Evolutionary conservation across 306 rosid genomes (phyloP).

Genomic region (Trifolium dubium): DNA sequence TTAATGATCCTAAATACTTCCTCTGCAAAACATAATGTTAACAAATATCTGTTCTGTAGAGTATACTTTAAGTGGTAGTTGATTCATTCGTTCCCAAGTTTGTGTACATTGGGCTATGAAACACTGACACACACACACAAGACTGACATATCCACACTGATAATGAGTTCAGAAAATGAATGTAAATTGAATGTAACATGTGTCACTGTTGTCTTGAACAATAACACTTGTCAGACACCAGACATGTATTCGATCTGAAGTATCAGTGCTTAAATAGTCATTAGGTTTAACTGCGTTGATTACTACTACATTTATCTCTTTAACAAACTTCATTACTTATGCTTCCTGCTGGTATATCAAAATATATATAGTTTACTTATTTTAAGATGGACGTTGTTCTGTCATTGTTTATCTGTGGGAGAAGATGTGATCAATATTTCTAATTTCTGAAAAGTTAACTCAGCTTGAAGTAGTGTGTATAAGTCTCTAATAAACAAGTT

Average conservation of each 20-base stretch:
- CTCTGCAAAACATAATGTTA: not conserved
- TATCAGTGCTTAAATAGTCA: no score
- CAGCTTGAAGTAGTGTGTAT: not conserved
- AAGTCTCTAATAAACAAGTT: not conserved
- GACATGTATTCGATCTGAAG: no score
- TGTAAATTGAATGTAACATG: no score
- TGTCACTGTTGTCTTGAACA: no score
- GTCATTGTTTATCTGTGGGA: no score
- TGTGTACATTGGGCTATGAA: not conserved
- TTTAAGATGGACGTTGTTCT: not conserved
- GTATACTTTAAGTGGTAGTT: not conserved
- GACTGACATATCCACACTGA: no score
- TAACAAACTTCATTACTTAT: not conserved
- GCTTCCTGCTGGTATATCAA: not conserved
- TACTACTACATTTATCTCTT: not conserved
- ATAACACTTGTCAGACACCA: no score
- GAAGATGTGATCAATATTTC: not conserved
- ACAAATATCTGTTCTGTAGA: not conserved
- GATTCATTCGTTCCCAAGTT: not conserved
- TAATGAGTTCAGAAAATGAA: no score
- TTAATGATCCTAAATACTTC: not conserved
- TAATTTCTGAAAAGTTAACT: not conserved
- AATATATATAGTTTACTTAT: not conserved
- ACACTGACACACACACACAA: no score
- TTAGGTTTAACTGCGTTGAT: not conserved